Conservation (phyloP, 345 rosid genomes). For the Boechera divaricarpa region DNA sequence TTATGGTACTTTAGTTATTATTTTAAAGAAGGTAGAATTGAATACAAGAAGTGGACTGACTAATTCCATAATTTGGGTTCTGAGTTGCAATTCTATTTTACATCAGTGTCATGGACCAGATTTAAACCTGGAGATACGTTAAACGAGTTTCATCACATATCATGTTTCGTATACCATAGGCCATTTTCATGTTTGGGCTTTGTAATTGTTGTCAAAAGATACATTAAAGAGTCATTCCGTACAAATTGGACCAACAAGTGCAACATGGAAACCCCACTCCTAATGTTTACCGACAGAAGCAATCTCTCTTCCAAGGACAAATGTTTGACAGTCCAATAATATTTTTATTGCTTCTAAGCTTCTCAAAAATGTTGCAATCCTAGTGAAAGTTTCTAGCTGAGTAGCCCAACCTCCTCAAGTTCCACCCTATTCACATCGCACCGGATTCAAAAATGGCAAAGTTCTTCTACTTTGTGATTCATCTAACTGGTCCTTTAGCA, state of each 20-base stretch:
- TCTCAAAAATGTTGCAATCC: background rate
- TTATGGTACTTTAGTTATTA: background rate
- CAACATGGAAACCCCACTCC: conserved; percentile 22
- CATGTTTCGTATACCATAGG: background rate
- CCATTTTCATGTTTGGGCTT: background rate
- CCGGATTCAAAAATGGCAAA: background rate
- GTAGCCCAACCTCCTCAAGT: background rate
- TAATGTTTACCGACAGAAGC: background rate
- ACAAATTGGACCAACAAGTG: conserved; percentile 17
- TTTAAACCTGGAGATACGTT: conserved; percentile 1
- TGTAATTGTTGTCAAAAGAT: background rate
- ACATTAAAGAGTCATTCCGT: conserved; percentile 2
- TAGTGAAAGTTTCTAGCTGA: background rate
- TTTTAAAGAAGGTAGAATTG: background rate
- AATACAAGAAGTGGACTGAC: background rate
- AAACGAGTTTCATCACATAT: background rate
- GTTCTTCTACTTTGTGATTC: background rate
- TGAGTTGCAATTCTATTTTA: background rate
- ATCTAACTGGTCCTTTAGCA: background rate
- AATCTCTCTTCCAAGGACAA: background rate
- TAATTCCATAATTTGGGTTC: background rate
- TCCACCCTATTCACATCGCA: background rate
- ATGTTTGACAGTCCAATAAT: background rate
- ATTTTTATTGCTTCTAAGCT: background rate
- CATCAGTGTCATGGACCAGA: background rate